Conservation (phyloP, 2,329 filamentous ascomycete genomes). For the Chaetomiaceae sp. region DNA sequence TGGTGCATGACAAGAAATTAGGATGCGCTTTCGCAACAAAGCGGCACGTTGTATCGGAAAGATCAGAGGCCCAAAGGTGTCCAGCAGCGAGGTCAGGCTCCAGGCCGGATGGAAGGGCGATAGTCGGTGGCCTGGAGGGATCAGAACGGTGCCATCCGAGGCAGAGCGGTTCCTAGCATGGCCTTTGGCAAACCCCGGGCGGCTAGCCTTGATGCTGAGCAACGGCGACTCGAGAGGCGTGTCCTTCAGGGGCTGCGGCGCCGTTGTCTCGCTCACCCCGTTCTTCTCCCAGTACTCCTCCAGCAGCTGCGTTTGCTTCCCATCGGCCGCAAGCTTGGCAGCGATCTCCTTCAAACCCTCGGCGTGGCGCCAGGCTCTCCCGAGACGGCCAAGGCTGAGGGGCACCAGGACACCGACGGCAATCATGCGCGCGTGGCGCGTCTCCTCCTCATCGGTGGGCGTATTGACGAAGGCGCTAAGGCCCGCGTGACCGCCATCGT, state of each 20-base stretch:
- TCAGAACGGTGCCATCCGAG: conserved; percentile 57
- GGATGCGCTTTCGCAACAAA: conserved; percentile 77
- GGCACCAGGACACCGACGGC: conserved; percentile 87
- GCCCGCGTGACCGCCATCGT: conserved; percentile 73
- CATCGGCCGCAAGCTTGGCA: conserved; percentile 60
- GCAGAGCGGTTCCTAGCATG: conserved; percentile 55
- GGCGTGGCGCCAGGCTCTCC: conserved; percentile 85
- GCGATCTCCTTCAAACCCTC: conserved; percentile 70
- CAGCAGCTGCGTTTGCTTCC: conserved; percentile 58
- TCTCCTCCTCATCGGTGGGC: conserved; percentile 68
- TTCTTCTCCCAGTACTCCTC: conserved; percentile 77
- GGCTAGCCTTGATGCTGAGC: conserved; percentile 41
- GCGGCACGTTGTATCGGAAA: conserved; percentile 89
- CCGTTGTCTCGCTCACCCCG: conserved; percentile 40
- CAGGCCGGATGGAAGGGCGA: conserved; percentile 81
- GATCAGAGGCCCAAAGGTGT: conserved; percentile 83
- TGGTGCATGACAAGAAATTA: conserved; percentile 81
- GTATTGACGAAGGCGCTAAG: conserved; percentile 88
- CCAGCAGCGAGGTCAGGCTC: conserved; percentile 71
- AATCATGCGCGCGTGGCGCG: conserved; percentile 87
- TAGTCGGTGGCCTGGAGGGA: conserved; percentile 60
- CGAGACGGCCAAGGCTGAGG: conserved; percentile 76
- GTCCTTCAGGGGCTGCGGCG: conserved; percentile 38
- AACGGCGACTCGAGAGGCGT: conserved; percentile 51
- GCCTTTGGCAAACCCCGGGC: conserved; percentile 37